These are phyloP conservation scores for Forsythia viridissima DNA, from an alignment of 257 asterid genomes.

Conservation along the genomic window DNA sequence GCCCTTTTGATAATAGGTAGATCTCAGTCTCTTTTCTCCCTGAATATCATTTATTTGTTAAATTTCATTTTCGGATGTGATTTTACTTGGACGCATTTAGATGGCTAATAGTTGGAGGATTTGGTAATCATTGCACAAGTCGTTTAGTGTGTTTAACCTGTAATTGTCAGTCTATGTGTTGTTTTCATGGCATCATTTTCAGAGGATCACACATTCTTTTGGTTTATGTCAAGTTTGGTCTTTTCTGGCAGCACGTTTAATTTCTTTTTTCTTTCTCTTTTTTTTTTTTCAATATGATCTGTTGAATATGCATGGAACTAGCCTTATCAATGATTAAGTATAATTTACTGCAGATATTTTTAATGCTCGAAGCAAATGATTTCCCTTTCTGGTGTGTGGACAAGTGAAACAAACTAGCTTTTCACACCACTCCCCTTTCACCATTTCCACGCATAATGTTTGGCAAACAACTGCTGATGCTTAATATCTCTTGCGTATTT, in stretches of 20 bases:
- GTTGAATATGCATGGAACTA: background rate
- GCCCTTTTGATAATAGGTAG: slow-evolving; percentile 59
- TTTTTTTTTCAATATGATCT: too few species aligned
- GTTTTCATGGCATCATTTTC: background rate
- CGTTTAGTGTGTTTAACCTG: background rate
- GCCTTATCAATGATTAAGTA: background rate
- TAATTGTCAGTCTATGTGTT: background rate
- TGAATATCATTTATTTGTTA: background rate
- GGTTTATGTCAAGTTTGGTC: background rate
- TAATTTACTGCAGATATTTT: too few species aligned
- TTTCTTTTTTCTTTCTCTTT: too few species aligned
- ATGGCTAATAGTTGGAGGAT: background rate
- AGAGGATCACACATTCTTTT: background rate
- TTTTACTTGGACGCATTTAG: slow-evolving; percentile 4
- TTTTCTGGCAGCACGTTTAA: background rate
- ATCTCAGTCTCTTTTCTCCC: background rate
- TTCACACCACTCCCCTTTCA: background rate
- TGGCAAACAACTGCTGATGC: background rate
- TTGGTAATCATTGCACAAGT: background rate
- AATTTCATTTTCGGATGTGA: background rate
- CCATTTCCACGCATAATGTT: background rate
- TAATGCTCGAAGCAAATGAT: background rate
- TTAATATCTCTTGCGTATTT: slow-evolving; percentile 14
- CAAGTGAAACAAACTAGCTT: background rate
- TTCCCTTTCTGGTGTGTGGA: background rate